Evolutionary conservation across 2,329 filamentous ascomycete genomes (phyloP), one percentile per base, ranked within the genome.

Genomic region (Atkinsonella hypoxylon): DNA sequence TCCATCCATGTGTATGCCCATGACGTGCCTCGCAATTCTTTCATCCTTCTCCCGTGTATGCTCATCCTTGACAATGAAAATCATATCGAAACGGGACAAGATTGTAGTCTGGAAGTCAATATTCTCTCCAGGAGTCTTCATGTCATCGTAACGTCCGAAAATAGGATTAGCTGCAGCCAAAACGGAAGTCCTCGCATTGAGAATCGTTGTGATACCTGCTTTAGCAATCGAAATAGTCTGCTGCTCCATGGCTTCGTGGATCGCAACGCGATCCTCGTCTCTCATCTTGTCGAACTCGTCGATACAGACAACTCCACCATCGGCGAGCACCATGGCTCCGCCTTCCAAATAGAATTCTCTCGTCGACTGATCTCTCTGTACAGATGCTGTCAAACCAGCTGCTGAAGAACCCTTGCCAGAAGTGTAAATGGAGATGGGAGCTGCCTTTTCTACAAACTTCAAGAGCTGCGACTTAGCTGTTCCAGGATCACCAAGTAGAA

Each of bases 281-380:
- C 93, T 80, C 93, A 98, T 98, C 75, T 98, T 98, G 73, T 98
- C 93, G 64, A 98, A 98, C 70, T 98, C 93, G 64, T 98, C 93
- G 59, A 98, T 98, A 68, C 93, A 97, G 10, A 97, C 93, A 1
- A 97, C 91, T 60, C 93, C 93, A 2, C 90, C 90, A 58, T 98
- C 93, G 4, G 93, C 93, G 17, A 98, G 80, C 3, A 98, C 93
- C 93, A 98, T 97, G 32, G 93, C 93, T 69, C 93, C 93, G 45
- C 93, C 93, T 73, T 98, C 93, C 0, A 98, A 81, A 62, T 97
- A 98, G 67, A 98, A 98, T 65, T 98, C 93, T 48, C 93, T 81
- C 0, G 91, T 96, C 13, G 83, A 86, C 13, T 87, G 83, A 62
- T 98, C 93, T 52, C 93, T 83, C 61, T 98, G 93, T 1, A 98